phyloP scores from a whole-genome alignment of 176 grass and related monocot genomes.

The Aegilops bicornis region DNA sequence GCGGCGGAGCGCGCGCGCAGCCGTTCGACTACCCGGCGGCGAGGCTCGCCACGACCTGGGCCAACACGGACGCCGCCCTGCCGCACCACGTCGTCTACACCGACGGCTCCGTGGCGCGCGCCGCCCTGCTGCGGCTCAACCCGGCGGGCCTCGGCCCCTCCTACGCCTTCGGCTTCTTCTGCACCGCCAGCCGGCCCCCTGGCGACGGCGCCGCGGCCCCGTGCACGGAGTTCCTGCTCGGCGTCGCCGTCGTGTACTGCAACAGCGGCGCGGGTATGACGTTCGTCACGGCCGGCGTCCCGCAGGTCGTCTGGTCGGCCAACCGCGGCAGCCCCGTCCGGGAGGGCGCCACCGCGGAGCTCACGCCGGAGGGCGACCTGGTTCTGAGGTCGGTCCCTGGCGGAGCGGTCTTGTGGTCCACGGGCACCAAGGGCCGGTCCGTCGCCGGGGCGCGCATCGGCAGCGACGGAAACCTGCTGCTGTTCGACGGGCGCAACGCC shows the following conservation, averaged over 20 bases:
- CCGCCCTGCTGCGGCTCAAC: constrained; percentile 40
- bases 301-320: constrained; percentile 49
- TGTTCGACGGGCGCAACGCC: constrained; percentile 1
- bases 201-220: neutral
- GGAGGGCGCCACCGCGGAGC: constrained; percentile 3
- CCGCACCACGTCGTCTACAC: constrained; percentile 24
- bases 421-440: constrained; percentile 14
- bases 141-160: constrained; percentile 33
- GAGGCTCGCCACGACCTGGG: neutral
- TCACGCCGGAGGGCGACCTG: constrained; percentile 28
- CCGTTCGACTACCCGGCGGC: constrained; percentile 41
- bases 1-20: neutral
- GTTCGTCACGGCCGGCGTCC: constrained; percentile 12
- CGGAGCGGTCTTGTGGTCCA: constrained; percentile 2
- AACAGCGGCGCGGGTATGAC: constrained; percentile 45
- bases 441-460: constrained; percentile 21
- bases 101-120: constrained; percentile 47
- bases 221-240: constrained; percentile 39
- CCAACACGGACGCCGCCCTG: constrained; percentile 35
- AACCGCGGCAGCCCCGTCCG: constrained; percentile 32
- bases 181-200: neutral
- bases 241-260: constrained; percentile 38
- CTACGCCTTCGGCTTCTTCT: constrained; percentile 56
- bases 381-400: neutral
- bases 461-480: constrained; percentile 42